Base-by-base conservation (phyloP, 208 protist species). In the Crithidia sp. region DNA sequence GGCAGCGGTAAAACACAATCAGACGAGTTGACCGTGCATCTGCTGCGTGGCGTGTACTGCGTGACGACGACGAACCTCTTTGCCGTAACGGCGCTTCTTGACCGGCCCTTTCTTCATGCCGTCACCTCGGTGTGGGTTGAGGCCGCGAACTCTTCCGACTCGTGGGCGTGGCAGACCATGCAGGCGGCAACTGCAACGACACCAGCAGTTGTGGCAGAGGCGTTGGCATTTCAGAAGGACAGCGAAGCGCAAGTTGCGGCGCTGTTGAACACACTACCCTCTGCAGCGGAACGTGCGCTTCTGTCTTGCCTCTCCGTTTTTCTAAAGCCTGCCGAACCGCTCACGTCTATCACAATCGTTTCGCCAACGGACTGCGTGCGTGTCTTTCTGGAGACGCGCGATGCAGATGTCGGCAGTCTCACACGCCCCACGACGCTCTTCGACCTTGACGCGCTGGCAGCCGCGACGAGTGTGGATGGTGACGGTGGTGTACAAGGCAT, bases 111-210 rank as follows among this genome's bases (percentile, higher is more conserved):
- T 37, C 47, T 79, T 19, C 19, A 28, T 3, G 67, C 36, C 0
- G 14, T 70, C n/a, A 36, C 66, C 14, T 79, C 74, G 16, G 67
- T 64, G 28, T 79, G 74, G 74, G 19, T 79, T 7, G 59, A 73
- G 36, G 13, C 40, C 41, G 74, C 58, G 10, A 69, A 62, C 13
- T 43, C 61, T 36, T 45, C 45, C 37, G 65, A 68, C 52, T 62
- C 74, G 28, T 79, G 74, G 74, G 66, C 74, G 10, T 62, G 63
- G 74, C 74, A 62, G 53, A 74, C 74, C 12, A 79, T 79, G 74
- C 58, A 39, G 4, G 16, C 40, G 19, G 66, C 52, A 14, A 59
- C 44, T 3, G 63, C 60, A n/a, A 44, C 61, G 36, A 8, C 50
- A 6, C 43, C 9, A 6, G 60, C 45, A 7, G 28, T 69, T 13